Evolutionary conservation across 2,329 filamentous ascomycete species (phyloP), one percentile per base, ranked within the genome.

Genomic region (Drechslerella coelobrocha): DNA sequence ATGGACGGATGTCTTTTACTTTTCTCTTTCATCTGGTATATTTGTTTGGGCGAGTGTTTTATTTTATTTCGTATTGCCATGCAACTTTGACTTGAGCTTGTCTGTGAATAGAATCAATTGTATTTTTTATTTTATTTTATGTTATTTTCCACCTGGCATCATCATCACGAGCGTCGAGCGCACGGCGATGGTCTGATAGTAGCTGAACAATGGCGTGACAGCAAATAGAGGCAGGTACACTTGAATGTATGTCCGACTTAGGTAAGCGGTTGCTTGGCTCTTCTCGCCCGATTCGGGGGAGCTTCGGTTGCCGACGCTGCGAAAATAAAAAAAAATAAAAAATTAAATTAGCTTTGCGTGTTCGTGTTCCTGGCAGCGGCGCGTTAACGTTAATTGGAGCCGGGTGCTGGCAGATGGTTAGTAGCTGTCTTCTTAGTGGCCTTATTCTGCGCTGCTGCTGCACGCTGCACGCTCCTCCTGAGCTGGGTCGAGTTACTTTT

Each of bases 291-390:
- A 48, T 19, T 26, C n/a, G 43, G 53, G 48, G 59, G 65, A 29
- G 45, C 17, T 69, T 69, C 65, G 65, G 65, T 69, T 69, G 37
- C 65, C 65, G 65, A 43, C 41, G 57, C 52, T 39, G 57, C 57
- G 65, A 62, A 31, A 24, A 14, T 1, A 2, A 47, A 7, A 41
- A 39, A n/a, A 26, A 12, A 34, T n/a, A n/a, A n/a, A n/a, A n/a
- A n/a, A n/a, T n/a, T n/a, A n/a, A n/a, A n/a, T n/a, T n/a, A n/a
- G n/a, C n/a, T n/a, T n/a, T n/a, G n/a, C n/a, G n/a, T n/a, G n/a
- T n/a, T n/a, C n/a, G n/a, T n/a, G n/a, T n/a, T n/a, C n/a, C n/a
- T n/a, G n/a, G n/a, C n/a, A n/a, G n/a, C 12, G 12, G 34, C 5
- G 12, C 12, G 34, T 39, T 53, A 31, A 53, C 48, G 59, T 37